Percentiles rank a stretch among this genome's conserved stretches.
phyloP scores from a whole-genome alignment of 2,329 filamentous ascomycete genomes.

The Stenocarpella maydis region DNA sequence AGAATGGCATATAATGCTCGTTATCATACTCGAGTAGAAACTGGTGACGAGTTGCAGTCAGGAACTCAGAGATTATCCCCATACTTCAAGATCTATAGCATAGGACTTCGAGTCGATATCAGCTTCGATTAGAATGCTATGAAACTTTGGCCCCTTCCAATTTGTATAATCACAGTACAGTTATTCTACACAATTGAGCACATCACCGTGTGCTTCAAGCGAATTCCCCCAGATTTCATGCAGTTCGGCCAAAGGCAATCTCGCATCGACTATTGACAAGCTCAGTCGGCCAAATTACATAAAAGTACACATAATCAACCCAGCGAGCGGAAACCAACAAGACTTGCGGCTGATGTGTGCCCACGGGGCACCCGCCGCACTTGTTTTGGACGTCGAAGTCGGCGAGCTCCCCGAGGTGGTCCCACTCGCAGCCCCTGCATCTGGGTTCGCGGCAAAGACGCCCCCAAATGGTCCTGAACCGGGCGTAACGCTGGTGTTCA shows the following conservation, averaged over 20 bases:
- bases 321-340: background rate
- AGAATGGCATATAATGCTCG: no score
- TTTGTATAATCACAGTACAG: background rate
- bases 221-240: no score
- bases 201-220: background rate
- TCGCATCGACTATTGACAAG: background rate
- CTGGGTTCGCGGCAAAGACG: slow-evolving; percentile 27
- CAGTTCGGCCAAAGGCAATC: no score
- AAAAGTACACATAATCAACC: background rate
- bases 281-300: background rate
- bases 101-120: background rate
- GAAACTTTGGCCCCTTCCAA: background rate
- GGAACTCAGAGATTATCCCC: background rate
- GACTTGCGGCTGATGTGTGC: background rate
- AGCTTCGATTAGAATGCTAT: background rate
- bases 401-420: slow-evolving; percentile 8
- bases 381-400: background rate
- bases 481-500: slow-evolving; percentile 9
- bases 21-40: no score
- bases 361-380: background rate
- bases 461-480: slow-evolving; percentile 22
- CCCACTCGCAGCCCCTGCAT: slow-evolving; percentile 12
- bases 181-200: background rate
- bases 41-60: background rate
- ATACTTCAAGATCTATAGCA: background rate